Base-by-base conservation (phyloP, 2,329 filamentous ascomycete genomes). In the Xylariaceae sp. region DNA sequence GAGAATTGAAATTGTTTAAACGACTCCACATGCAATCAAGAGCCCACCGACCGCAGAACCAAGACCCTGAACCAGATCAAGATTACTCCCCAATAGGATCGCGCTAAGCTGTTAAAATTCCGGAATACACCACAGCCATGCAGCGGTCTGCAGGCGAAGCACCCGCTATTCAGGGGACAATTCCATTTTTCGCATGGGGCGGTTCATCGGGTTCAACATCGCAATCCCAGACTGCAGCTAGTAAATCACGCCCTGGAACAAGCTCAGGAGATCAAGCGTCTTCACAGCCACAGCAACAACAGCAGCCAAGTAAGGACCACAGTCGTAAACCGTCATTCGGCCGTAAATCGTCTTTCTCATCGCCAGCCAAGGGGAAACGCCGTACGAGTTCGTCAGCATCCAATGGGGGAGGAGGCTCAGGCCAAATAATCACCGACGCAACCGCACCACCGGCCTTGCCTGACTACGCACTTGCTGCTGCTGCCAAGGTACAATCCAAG, bases 251-350 rank as follows among this genome's bases (percentile, higher is more conserved):
- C 3, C 67, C 63, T 3, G 62, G 61, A 34, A 68, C 67, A 12
- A 69, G 64, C 50, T 62, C 63, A 11, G 67, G 64, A 39, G 64
- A 63, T 39, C 50, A 49, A 41, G 45, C 47, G 34, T 57, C 57
- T 27, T 52, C 57, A 22, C 64, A 60, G 55, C 48, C 43, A 58
- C 61, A 62, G 71, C 33, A 14, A n/a, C n/a, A n/a, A n/a, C n/a
- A n/a, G n/a, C n/a, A n/a, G n/a, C n/a, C n/a, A n/a, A n/a, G n/a
- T n/a, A 50, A 48, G 36, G 48, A 52, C 11, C 48, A 76, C 61
- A 73, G 75, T 54, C 70, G 75, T 65, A 73, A 75, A 55, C 62
- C 69, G 20, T 79, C 76, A 36, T 76, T 79, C 58, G 67, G 70
- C 45, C 77, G 76, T 55, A 79, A 77, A 58, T 52, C 75, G 7